A percentile compares a stretch with the other conserved stretches of the same genome.
Evolutionary conservation across 2,329 filamentous ascomycete genomes (phyloP).

Genomic region (Diplocarpon rosae): DNA sequence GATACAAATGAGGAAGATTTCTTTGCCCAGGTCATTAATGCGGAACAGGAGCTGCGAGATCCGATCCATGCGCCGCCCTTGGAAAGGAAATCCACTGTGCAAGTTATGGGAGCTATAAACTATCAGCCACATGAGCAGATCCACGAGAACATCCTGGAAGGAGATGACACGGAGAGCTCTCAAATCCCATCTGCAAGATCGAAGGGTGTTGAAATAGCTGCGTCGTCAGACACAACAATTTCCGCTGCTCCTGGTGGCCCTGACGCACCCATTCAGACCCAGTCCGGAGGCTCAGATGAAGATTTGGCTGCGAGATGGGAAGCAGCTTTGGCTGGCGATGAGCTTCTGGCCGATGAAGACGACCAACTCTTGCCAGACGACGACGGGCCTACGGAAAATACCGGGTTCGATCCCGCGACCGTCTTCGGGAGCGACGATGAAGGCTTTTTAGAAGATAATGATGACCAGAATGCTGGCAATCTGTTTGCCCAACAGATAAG

Average conservation of each 20-base stretch:
- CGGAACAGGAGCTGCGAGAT: constrained; percentile 22
- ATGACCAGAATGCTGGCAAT: constrained; percentile 20
- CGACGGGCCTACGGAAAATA: constrained; percentile 26
- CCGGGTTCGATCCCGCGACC: constrained; percentile 47
- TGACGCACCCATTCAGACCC: constrained; percentile 14
- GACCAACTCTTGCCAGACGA: constrained; percentile 46
- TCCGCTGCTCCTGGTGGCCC: constrained; percentile 20
- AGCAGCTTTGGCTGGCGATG: constrained; percentile 67
- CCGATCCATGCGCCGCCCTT: constrained; percentile 27
- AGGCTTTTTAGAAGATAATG: constrained; percentile 60
- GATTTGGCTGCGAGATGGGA: constrained; percentile 73
- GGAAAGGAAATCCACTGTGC: constrained; percentile 59
- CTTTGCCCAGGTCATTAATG: constrained; percentile 34
- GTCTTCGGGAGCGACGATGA: constrained; percentile 78
- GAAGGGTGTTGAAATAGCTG: constrained; percentile 20
- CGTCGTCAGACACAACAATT: constrained; percentile 21
- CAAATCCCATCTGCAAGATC: constrained; percentile 15
- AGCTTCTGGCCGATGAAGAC: constrained; percentile 45
- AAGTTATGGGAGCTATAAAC: constrained; percentile 46
- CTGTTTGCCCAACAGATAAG: constrained; percentile 16
- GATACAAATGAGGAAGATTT: constrained; percentile 43
- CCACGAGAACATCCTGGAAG: constrained; percentile 13
- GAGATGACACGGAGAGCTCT: constrained; percentile 7
- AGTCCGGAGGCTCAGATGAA: constrained; percentile 34
- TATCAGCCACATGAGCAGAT: constrained; percentile 22